Base-by-base conservation (phyloP, 129 eudicot genomes). In the Ambrosia trifida region DNA sequence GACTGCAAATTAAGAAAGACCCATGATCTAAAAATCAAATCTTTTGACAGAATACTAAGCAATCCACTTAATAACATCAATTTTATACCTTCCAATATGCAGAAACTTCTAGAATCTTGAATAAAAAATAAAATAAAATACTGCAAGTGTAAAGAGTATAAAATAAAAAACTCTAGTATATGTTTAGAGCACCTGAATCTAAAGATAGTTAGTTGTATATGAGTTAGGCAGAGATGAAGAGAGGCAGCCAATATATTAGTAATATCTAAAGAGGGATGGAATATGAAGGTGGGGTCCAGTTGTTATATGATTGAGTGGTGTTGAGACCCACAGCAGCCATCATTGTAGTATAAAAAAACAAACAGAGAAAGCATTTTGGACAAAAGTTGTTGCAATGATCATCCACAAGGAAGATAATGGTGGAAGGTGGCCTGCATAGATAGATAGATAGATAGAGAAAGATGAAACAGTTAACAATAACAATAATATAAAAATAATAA, bases 251-350 rank as follows among this genome's bases (percentile, higher is more conserved):
- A 63, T 47, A 73, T 61, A 76, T 47, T 47, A 73, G 2, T 36
- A 66, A 31, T 64, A 35, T n/a, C 31, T 32, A 58, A 46, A 65
- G 41, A 51, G 10, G 44, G n/a, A 19, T 41, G 38, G 32, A 52
- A 52, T 71, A 13, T 53, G 59, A 41, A 30, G 32, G 18, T 69
- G 76, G 76, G 76, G 19, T 56, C 77, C 77, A 63, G 49, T 16
- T 18, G 57, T 41, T 10, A 30, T 61, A 70, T 69, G 64, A 70
- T 70, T 77, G 36, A 62, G 62, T 32, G 59, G 57, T 30, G 13
- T 24, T 35, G 70, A 74, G 76, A 49, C 81, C 81, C 63, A 36
- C 57, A 17, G 18, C 28, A 62, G 63, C 76, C 58, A 77, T 70
- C 45, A 76, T 56, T 45, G 41, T 7, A 31, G 41, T 7, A 31